Evolutionary conservation across 306 rosid species (phyloP).

Genomic region (Coriaria nepalensis): DNA sequence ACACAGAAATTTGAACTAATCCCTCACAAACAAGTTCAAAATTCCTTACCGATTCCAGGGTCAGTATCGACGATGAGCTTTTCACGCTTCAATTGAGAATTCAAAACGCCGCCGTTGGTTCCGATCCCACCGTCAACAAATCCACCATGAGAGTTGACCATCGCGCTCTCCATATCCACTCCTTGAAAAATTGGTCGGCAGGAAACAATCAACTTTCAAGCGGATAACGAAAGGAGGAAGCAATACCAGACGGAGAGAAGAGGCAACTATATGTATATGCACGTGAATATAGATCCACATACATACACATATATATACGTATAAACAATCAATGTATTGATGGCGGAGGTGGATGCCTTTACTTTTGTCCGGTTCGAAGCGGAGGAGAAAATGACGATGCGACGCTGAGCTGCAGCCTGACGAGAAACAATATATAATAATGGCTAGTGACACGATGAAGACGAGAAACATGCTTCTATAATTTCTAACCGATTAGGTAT

Average conservation of each 20-base stretch:
- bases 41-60: slow-evolving; percentile 71
- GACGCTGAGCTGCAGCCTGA: slow-evolving; percentile 6
- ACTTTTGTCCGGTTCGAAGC: slow-evolving; percentile 2
- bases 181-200: background rate
- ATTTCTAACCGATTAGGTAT: too few relatives aligned
- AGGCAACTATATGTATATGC: slow-evolving; percentile 5
- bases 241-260: background rate
- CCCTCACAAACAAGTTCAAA: slow-evolving; percentile 1
- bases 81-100: slow-evolving; percentile 15
- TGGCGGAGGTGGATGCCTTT: too few relatives aligned
- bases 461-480: too few relatives aligned
- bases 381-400: slow-evolving; percentile 8
- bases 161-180: slow-evolving; percentile 6
- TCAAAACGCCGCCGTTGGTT: slow-evolving; percentile 11
- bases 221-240: background rate
- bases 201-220: background rate
- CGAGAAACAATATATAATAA: background rate
- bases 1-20: background rate
- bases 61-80: slow-evolving; percentile 93
- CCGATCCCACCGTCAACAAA: slow-evolving; percentile 9
- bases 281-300: background rate
- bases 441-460: too few relatives aligned
- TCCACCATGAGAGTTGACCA: slow-evolving; percentile 18
- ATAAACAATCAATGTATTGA: background rate
- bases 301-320: background rate